Conservation (phyloP, 208 protist genomes). For the Tetramitus jugosus region DNA sequence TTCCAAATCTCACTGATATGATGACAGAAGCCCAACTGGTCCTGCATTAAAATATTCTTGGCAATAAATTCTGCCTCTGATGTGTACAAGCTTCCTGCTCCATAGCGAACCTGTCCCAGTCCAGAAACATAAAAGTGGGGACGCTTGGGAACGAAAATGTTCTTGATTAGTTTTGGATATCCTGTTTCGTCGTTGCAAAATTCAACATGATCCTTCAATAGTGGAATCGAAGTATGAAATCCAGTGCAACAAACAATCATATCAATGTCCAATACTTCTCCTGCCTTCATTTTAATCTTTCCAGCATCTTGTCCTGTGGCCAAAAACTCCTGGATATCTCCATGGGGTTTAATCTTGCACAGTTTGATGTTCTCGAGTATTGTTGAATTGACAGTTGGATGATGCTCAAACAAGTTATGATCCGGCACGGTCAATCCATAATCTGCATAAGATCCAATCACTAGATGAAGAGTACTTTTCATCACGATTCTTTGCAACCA, state of each 20-base stretch:
- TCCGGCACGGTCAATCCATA: slow-evolving; percentile 27
- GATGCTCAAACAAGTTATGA: slow-evolving; percentile 28
- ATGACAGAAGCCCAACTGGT: no score
- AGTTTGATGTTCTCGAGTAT: slow-evolving; percentile 31
- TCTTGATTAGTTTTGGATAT: neutral
- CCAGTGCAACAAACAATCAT: slow-evolving; percentile 31
- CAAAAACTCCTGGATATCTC: slow-evolving; percentile 21
- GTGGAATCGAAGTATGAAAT: slow-evolving; percentile 20
- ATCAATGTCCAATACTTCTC: slow-evolving; percentile 16
- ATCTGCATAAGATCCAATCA: slow-evolving; percentile 24
- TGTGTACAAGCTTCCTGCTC: neutral
- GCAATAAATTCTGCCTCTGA: no score
- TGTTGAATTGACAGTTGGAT: slow-evolving; percentile 33
- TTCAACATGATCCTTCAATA: neutral
- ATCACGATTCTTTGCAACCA: slow-evolving; percentile 23
- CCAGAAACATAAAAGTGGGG: neutral
- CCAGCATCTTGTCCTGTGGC: no score
- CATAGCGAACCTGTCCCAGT: neutral
- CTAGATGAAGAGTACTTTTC: neutral
- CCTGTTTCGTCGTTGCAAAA: neutral
- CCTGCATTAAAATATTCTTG: no score
- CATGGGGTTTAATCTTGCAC: slow-evolving; percentile 24
- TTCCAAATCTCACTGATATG: no score
- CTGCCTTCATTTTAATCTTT: slow-evolving; percentile 24
- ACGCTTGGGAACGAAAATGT: neutral